Percentiles rank a stretch among this genome's conserved stretches.
Evolutionary conservation across 2,329 filamentous ascomycete genomes (phyloP).

Genomic region (Penicillium sp.): DNA sequence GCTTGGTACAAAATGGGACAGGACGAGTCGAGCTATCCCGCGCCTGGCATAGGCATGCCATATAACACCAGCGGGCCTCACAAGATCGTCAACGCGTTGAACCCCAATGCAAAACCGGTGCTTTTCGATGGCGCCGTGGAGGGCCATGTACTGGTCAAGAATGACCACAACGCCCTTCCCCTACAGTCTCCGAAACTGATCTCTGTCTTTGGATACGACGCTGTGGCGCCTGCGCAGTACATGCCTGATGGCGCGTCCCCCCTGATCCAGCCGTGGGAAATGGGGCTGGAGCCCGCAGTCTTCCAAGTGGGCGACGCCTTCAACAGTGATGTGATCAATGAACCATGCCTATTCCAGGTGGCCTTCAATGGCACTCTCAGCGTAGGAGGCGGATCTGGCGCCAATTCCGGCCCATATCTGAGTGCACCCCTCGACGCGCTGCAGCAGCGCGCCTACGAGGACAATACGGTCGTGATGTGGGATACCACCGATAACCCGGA

Average conservation of each 20-base stretch:
- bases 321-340: constrained; percentile 29
- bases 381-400: constrained; percentile 51
- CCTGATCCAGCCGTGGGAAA: constrained; percentile 10
- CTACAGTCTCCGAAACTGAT: constrained; percentile 32
- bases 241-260: constrained; percentile 29
- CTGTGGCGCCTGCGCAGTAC: constrained; percentile 20
- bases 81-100: constrained; percentile 55
- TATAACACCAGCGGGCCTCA: constrained; percentile 45
- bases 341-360: constrained; percentile 12
- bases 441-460: constrained; percentile 51
- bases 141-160: constrained; percentile 59
- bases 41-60: constrained; percentile 34
- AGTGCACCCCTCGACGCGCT: constrained; percentile 58
- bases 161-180: constrained; percentile 50
- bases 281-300: constrained; percentile 10
- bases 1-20: constrained; percentile 47
- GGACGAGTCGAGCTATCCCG: constrained; percentile 46
- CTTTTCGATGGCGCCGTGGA: constrained; percentile 53
- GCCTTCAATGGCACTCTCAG: constrained; percentile 51
- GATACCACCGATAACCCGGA: constrained; percentile 51
- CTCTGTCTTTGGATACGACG: constrained; percentile 63
- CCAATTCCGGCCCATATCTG: constrained; percentile 49
- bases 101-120: constrained; percentile 26
- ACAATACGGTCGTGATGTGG: constrained; percentile 59
- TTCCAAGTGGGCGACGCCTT: constrained; percentile 8